Conservation (phyloP, 2,329 filamentous ascomycete species). For the Hypoxylon sp. region DNA sequence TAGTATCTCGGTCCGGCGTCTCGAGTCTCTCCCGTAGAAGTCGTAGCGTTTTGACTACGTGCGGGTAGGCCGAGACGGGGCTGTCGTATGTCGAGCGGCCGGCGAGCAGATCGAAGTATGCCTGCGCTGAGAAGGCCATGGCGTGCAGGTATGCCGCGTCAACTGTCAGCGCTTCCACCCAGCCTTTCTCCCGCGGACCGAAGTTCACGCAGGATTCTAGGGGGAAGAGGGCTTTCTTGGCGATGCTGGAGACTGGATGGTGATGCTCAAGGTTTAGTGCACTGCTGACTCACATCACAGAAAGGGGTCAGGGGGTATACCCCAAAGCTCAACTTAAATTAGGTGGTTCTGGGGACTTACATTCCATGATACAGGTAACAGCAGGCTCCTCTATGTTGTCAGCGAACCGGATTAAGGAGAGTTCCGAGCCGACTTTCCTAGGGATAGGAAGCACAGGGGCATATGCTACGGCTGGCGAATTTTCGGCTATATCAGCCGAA, state of each 20-base stretch:
- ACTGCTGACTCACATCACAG: too few relatives aligned
- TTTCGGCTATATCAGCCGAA: neutral
- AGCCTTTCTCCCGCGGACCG: slow-evolving; percentile 37
- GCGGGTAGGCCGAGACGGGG: slow-evolving; percentile 30
- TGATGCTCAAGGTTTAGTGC: too few relatives aligned
- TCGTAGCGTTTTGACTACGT: slow-evolving; percentile 42
- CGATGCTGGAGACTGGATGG: slow-evolving; percentile 44
- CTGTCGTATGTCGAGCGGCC: slow-evolving; percentile 9
- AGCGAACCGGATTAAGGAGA: slow-evolving; percentile 42
- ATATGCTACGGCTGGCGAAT: neutral
- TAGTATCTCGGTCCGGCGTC: slow-evolving; percentile 22
- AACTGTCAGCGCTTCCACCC: slow-evolving; percentile 45
- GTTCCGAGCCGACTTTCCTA: slow-evolving; percentile 28
- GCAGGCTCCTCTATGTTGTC: slow-evolving; percentile 42
- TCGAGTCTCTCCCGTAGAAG: slow-evolving; percentile 47
- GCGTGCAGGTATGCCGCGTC: slow-evolving; percentile 50
- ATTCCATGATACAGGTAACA: slow-evolving; percentile 41
- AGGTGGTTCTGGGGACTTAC: slow-evolving; percentile 41
- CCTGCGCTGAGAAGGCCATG: slow-evolving; percentile 47
- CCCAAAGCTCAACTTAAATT: too few relatives aligned
- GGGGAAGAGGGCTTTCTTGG: slow-evolving; percentile 47
- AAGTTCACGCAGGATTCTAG: slow-evolving; percentile 47
- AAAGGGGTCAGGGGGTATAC: too few relatives aligned
- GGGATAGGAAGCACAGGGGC: slow-evolving; percentile 24
- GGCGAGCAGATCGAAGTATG: slow-evolving; percentile 44